These are phyloP conservation scores for Saccharomycopsis sp. DNA, from an alignment of 805 yeast genomes.

Conservation along the genomic window DNA sequence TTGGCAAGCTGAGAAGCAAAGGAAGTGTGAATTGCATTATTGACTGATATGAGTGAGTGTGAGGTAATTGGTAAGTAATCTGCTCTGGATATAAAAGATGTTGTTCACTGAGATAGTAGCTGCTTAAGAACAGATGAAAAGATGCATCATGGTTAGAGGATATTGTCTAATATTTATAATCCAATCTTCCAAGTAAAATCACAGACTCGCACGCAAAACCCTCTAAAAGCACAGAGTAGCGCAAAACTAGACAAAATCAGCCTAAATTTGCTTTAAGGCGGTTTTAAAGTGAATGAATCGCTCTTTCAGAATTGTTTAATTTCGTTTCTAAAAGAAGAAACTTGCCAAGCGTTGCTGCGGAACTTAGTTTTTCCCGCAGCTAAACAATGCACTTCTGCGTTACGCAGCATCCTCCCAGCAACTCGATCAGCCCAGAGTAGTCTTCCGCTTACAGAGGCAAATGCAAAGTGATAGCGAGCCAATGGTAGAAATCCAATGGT, in stretches of 20 bases:
- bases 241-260: not conserved
- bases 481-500: too few species aligned
- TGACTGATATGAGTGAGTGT: not conserved
- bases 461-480: too few species aligned
- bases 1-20: not conserved
- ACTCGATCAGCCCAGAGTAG: too few species aligned
- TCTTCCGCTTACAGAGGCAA: too few species aligned
- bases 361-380: not conserved
- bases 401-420: too few species aligned
- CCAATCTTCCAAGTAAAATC: not conserved
- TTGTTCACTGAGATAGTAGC: not conserved
- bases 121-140: not conserved
- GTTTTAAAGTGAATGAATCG: not conserved
- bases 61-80: not conserved
- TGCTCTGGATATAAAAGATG: not conserved
- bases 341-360: not conserved
- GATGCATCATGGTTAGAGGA: not conserved
- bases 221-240: not conserved
- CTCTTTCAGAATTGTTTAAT: not conserved
- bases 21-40: not conserved
- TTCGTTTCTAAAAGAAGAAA: conserved; percentile 2
- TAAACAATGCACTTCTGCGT: not conserved
- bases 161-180: not conserved
- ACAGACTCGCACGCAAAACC: not conserved
- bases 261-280: not conserved